A percentile compares a stretch with the other conserved stretches of the same genome.
Conservation (phyloP, 2,329 filamentous ascomycete genomes). For the Metarhizium rileyi region DNA sequence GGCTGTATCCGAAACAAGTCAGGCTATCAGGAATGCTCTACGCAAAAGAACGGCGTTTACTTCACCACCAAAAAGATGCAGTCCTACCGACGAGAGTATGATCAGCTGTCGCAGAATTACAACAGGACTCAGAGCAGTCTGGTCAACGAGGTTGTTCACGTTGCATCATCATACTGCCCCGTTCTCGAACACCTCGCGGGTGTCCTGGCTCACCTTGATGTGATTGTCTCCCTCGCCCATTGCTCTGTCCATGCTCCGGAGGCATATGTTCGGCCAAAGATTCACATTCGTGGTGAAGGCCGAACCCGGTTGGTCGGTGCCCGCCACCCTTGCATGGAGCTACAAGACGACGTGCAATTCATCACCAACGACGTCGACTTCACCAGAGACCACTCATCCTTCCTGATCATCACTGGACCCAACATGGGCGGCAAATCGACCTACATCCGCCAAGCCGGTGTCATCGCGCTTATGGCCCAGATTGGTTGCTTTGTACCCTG, state of each 20-base stretch:
- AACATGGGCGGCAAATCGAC: constrained; percentile 99
- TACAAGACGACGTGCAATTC: constrained; percentile 97
- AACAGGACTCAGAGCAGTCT: constrained; percentile 87
- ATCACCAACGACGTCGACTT: constrained; percentile 95
- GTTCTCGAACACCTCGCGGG: constrained; percentile 83
- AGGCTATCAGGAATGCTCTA: constrained; percentile 87
- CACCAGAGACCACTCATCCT: constrained; percentile 68
- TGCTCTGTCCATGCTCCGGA: constrained; percentile 87
- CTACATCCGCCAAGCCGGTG: constrained; percentile 94
- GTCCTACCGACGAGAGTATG: constrained; percentile 76
- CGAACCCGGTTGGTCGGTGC: constrained; percentile 87
- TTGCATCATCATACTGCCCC: constrained; percentile 89
- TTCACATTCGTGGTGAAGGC: constrained; percentile 79
- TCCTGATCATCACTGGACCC: constrained; percentile 92
- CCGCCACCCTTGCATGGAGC: constrained; percentile 94
- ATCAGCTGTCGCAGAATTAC: constrained; percentile 89
- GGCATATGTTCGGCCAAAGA: constrained; percentile 81
- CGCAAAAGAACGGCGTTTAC: constrained; percentile 97
- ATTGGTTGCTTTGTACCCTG: constrained; percentile 95
- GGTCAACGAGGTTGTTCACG: constrained; percentile 83
- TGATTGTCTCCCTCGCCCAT: constrained; percentile 89
- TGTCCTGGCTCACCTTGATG: constrained; percentile 81
- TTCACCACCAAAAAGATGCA: constrained; percentile 84
- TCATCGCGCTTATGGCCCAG: constrained; percentile 95
- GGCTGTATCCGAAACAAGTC: constrained; percentile 87